Evolutionary conservation across 176 grass and related monocot species (phyloP), one percentile per base, ranked within the genome.

Genomic region (Musa acuminata): DNA sequence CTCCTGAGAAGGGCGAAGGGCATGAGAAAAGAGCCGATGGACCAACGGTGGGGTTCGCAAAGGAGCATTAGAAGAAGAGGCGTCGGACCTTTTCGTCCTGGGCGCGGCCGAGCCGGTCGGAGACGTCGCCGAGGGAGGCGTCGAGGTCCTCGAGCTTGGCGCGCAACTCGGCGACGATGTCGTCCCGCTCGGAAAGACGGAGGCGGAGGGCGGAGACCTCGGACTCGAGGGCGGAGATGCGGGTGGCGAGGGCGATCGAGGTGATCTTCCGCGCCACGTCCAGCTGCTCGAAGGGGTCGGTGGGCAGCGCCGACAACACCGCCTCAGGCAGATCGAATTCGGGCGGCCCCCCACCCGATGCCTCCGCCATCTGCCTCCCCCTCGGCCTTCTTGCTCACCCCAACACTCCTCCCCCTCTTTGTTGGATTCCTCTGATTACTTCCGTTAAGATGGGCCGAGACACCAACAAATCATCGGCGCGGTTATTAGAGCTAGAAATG

Each of bases 241-340:
- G 95, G 55, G 82, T 78, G 26, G 88, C 83, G 1, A 99, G 82
- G 53, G 95, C 95, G 64, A 94, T 84, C 77, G 95, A 99, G 69
- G 95, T 99, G 84, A 99, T 89, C 86, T 72, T 99, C 9, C 90
- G 90, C 75, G 95, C 95, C 78, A 94, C 88, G 73, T 97, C 94
- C 12, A 97, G 94, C 82, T 85, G 94, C 76, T 93, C 95, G 77
- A 89, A 99, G 55, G 95, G 90, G 84, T 94, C 95, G 8, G 73
- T 74, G 1, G 90, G 95, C 5, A 99, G 86, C 82, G 89, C 78
- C 20, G 81, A 62, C 64, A 91, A 24, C 69, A 99, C 84, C 78
- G 79, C 86, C 60, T 73, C 86, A 1, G 95, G 82, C 50, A 99
- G 74, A 25, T 88, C 86, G 12, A 99, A 94, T 10, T 82, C 86